Evolutionary conservation across 495 filamentous ascomycete genomes (phyloP).

Genomic region (Penicillium coffeae): DNA sequence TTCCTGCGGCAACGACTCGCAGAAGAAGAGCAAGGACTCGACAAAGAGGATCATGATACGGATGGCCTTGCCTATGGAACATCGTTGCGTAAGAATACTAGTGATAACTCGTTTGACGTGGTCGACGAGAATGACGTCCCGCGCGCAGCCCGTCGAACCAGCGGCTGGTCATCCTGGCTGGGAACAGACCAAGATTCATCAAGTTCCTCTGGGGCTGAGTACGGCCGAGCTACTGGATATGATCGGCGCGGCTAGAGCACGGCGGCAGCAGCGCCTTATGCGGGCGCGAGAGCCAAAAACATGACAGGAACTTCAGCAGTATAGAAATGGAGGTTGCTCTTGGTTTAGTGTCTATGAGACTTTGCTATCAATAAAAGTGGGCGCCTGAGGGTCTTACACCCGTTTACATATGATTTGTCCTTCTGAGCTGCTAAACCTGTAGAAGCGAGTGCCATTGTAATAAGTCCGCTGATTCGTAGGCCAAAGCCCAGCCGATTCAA

Average conservation of each 20-base stretch:
- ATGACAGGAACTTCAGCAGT: not conserved
- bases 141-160: constrained; percentile 17
- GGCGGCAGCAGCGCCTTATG: not conserved
- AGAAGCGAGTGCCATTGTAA: too few relatives aligned
- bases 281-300: not conserved
- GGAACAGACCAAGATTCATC: constrained; percentile 27
- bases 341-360: not conserved
- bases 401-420: too few relatives aligned
- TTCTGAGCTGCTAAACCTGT: too few relatives aligned
- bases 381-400: not conserved
- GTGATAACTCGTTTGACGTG: constrained; percentile 77
- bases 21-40: constrained; percentile 58
- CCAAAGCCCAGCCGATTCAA: constrained; percentile 12
- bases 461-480: constrained; percentile 4
- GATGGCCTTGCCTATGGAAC: constrained; percentile 45
- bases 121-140: constrained; percentile 65
- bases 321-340: too few relatives aligned
- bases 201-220: constrained; percentile 29
- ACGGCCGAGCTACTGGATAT: constrained; percentile 28
- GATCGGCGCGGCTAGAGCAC: constrained; percentile 18
- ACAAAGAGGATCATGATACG: constrained; percentile 36
- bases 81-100: constrained; percentile 64
- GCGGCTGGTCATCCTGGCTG: constrained; percentile 40
- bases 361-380: not conserved
- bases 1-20: constrained; percentile 70